These are phyloP conservation scores for Clavispora fructus DNA, from an alignment of 805 yeast species.

Conservation along the genomic window DNA sequence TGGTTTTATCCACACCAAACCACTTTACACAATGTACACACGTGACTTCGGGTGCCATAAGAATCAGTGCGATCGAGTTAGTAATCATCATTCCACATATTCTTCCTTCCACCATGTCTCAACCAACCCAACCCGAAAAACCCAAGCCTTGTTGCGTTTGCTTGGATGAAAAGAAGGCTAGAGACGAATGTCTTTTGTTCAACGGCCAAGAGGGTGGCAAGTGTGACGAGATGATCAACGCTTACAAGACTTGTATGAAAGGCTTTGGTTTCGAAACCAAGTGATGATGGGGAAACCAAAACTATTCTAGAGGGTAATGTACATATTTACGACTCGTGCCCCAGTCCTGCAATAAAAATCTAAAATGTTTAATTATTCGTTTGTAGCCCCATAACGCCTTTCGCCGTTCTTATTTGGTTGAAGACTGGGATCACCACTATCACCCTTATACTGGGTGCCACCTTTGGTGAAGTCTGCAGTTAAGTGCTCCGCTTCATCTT, in stretches of 20 bases:
- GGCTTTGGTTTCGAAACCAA: conserved; percentile 73
- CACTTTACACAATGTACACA: not conserved
- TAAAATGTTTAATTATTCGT: not conserved
- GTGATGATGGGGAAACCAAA: conserved; percentile 4
- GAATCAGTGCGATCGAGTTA: conserved; percentile 10
- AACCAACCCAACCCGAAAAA: conserved; percentile 30
- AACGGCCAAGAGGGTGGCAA: conserved; percentile 82
- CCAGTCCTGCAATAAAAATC: not conserved
- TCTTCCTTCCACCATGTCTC: conserved; percentile 10
- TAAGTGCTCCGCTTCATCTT: not conserved
- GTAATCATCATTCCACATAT: conserved; percentile 13
- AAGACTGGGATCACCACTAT: not conserved
- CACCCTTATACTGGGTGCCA: not conserved
- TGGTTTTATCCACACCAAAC: not conserved
- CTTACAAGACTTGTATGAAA: conserved; percentile 86
- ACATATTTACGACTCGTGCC: not conserved
- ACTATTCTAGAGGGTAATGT: not conserved
- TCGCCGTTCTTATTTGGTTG: not conserved
- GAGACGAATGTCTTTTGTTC: conserved; percentile 83
- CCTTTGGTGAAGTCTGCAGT: not conserved
- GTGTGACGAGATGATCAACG: conserved; percentile 64
- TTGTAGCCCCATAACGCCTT: not conserved
- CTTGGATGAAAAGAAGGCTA: conserved; percentile 66
- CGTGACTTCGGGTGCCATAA: conserved; percentile 5
- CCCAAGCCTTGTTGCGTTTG: conserved; percentile 98